phyloP scores from a whole-genome alignment of 805 yeast species.

The Saccharomycopsis selenospora region DNA sequence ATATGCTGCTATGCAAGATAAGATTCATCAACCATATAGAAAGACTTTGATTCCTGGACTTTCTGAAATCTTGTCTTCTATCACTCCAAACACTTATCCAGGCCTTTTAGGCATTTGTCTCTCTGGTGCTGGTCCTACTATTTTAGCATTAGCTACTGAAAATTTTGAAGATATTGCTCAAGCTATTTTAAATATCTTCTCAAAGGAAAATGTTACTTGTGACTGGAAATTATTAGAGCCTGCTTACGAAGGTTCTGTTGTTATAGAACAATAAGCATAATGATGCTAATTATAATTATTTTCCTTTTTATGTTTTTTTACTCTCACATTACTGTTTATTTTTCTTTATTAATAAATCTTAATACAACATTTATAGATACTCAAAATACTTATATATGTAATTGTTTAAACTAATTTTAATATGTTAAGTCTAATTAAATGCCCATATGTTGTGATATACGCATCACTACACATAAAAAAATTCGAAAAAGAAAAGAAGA shows the following conservation, averaged over 20 bases:
- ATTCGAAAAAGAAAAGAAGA: too few species aligned
- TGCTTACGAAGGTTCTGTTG: slow-evolving; percentile 82
- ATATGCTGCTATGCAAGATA: slow-evolving; percentile 94
- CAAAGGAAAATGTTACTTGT: slow-evolving; percentile 59
- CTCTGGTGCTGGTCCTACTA: slow-evolving; percentile 98
- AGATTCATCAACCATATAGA: slow-evolving; percentile 95
- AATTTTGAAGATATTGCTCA: slow-evolving; percentile 78
- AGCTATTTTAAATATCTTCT: slow-evolving; percentile 65
- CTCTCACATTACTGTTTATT: too few species aligned
- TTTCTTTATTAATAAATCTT: too few species aligned
- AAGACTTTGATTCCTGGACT: slow-evolving; percentile 88
- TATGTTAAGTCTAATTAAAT: too few species aligned
- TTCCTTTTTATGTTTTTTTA: too few species aligned
- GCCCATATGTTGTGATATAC: too few species aligned
- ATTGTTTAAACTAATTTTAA: too few species aligned
- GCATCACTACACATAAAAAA: too few species aligned
- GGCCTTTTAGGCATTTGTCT: slow-evolving; percentile 91
- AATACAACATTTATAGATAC: too few species aligned
- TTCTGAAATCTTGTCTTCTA: slow-evolving; percentile 65
- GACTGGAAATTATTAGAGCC: slow-evolving; percentile 78
- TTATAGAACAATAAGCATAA: slow-evolving; percentile 32
- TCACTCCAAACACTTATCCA: slow-evolving; percentile 74
- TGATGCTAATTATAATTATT: too few species aligned
- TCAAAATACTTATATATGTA: too few species aligned
- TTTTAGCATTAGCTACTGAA: slow-evolving; percentile 84